A percentile compares a stretch with the other conserved stretches of the same genome.
These are phyloP conservation scores for Monosporascus sp. DNA, from an alignment of 2,329 filamentous ascomycete genomes.

Conservation along the genomic window DNA sequence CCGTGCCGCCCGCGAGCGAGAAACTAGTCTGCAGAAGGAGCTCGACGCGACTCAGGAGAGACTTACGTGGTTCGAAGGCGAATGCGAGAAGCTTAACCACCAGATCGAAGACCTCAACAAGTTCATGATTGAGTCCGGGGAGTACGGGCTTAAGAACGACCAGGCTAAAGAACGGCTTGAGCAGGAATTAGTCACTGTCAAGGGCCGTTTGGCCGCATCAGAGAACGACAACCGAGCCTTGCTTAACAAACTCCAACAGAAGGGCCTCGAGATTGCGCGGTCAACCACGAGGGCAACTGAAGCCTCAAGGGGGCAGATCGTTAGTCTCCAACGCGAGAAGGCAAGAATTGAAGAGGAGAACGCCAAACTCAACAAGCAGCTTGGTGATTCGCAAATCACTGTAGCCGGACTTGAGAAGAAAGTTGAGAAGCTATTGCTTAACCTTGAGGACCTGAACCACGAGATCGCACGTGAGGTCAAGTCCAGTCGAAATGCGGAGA, in stretches of 20 bases:
- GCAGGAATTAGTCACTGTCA: slow-evolving; percentile 84
- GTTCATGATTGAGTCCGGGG: slow-evolving; percentile 81
- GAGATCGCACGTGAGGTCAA: slow-evolving; percentile 89
- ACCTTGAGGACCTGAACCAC: slow-evolving; percentile 86
- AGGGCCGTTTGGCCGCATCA: slow-evolving; percentile 81
- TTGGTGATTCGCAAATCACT: slow-evolving; percentile 78
- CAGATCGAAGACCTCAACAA: slow-evolving; percentile 84
- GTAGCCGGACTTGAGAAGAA: slow-evolving; percentile 87
- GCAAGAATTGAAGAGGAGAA: slow-evolving; percentile 77
- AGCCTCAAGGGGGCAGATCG: slow-evolving; percentile 70
- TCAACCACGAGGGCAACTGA: slow-evolving; percentile 84
- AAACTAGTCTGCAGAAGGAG: slow-evolving; percentile 71
- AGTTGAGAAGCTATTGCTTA: slow-evolving; percentile 85
- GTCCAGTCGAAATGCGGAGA: slow-evolving; percentile 83
- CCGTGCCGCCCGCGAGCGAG: slow-evolving; percentile 72
- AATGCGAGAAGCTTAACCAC: slow-evolving; percentile 69
- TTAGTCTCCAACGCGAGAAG: slow-evolving; percentile 78
- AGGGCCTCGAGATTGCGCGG: slow-evolving; percentile 91
- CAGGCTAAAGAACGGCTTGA: slow-evolving; percentile 92
- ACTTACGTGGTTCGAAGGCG: slow-evolving; percentile 72
- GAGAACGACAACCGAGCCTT: slow-evolving; percentile 94
- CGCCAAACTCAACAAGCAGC: slow-evolving; percentile 72
- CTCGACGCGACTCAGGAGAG: slow-evolving; percentile 74
- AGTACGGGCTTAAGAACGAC: slow-evolving; percentile 84
- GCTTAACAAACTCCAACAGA: slow-evolving; percentile 96